Base-by-base conservation (phyloP, 139 green algal species). In the Chlamydomonas eustigma region DNA sequence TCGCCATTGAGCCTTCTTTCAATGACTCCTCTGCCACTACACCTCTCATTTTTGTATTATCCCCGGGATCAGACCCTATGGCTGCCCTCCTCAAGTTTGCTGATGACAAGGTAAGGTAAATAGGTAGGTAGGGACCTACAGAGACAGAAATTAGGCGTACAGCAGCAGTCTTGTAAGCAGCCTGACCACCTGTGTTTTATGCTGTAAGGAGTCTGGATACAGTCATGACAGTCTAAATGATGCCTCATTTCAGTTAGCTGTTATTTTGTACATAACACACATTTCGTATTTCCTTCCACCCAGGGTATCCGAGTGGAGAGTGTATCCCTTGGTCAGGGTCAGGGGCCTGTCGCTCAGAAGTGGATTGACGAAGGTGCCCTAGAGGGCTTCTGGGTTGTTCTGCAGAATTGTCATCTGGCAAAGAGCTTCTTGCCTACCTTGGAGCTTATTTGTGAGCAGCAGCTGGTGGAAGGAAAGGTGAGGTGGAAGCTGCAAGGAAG, bases 391-490 rank as follows among this genome's bases (percentile, higher is more conserved):
- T 95, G 90, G 90, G 89, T 95, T 66, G 86, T 90, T 33, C 88
- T 92, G 51, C 85, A 92, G 88, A 94, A 94, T 79, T 94, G 90
- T 81, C 90, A 94, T 78, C 86, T 94, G 34, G 88, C 88, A n/a
- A 88, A 86, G 78, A 82, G 64, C 70, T 94, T 90, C 73, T 75
- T 94, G 76, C 84, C 90, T 0, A 80, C 80, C 24, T 86, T 95
- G 39, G 91, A 95, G 81, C 76, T 89, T 34, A 86, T 94, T 25
- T 91, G 84, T 75, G 90, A 94, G 79, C 74, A 87, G 76, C 81
- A 89, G 77, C 83, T 92, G 37, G 83, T 87, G 52, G 77, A 89
- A 39, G 88, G 80, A 31, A 87, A 86, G 65, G 84, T 85, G 36
- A 8, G 71, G 28, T 12, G 44, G 44, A 58, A 18, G 44, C 12